Evolutionary conservation across 257 asterid species (phyloP).

Genomic region (Gardenia jasminoides): DNA sequence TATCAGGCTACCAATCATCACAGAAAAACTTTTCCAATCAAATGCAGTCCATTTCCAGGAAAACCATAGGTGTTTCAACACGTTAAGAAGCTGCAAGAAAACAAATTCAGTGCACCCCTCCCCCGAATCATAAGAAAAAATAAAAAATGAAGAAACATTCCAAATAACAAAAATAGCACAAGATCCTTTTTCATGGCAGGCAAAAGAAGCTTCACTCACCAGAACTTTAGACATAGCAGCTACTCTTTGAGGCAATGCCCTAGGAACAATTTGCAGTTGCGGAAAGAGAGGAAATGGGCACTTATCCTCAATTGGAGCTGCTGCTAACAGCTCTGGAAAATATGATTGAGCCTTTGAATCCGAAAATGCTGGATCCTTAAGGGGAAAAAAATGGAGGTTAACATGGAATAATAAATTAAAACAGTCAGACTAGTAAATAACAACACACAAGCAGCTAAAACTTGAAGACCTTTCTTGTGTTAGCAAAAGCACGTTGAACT

Average conservation of each 20-base stretch:
- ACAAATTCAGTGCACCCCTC: background rate
- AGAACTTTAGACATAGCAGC: conserved; percentile 90
- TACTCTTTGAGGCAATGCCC: conserved; percentile 70
- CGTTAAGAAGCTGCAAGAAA: background rate
- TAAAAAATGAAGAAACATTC: too few relatives aligned
- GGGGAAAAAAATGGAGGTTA: conserved; percentile 24
- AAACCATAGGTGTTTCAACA: conserved; percentile 2
- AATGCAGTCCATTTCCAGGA: background rate
- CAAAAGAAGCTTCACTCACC: conserved; percentile 43
- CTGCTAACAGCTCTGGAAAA: conserved; percentile 63
- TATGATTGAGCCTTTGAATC: conserved; percentile 58
- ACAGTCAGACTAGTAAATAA: conserved; percentile 17
- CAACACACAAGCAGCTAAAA: background rate
- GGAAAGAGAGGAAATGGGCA: conserved; percentile 61
- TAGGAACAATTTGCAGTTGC: conserved; percentile 67
- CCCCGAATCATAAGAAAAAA: background rate
- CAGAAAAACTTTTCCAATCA: background rate
- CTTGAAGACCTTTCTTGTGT: conserved; percentile 56
- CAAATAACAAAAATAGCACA: background rate
- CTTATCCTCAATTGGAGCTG: conserved; percentile 51
- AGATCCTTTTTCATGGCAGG: too few relatives aligned
- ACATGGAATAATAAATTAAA: conserved; percentile 14
- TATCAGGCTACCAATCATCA: conserved; percentile 3
- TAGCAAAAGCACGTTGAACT: conserved; percentile 94
- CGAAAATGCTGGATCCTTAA: conserved; percentile 69